A percentile compares a stretch with the other conserved stretches of the same genome.
Evolutionary conservation across 768 basidiomycete genomes (phyloP).

Genomic region (Clathrus columnatus): DNA sequence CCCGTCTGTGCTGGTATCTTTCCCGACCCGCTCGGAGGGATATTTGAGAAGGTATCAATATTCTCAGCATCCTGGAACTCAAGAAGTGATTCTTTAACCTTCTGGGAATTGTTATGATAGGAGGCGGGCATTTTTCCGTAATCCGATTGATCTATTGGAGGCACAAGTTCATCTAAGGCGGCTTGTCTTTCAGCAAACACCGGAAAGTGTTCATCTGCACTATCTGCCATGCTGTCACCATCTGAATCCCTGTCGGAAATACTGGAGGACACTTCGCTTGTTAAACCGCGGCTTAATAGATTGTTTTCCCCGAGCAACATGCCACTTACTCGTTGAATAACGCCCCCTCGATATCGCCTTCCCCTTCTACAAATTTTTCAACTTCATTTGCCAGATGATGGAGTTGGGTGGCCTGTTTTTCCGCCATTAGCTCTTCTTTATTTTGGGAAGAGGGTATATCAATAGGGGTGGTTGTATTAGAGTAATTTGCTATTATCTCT

Average conservation of each 20-base stretch:
- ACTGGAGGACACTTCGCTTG: slow-evolving; percentile 54
- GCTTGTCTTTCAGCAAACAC: slow-evolving; percentile 40
- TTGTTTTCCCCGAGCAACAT: background rate
- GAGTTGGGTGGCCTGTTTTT: slow-evolving; percentile 52
- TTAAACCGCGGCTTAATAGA: background rate
- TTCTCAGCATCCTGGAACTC: slow-evolving; percentile 33
- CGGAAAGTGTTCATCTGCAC: slow-evolving; percentile 19
- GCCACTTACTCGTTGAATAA: slow-evolving; percentile 76
- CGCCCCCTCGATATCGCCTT: slow-evolving; percentile 86
- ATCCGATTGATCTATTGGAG: slow-evolving; percentile 67
- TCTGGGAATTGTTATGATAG: slow-evolving; percentile 63
- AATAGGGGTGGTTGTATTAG: slow-evolving; percentile 32
- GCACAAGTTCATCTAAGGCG: slow-evolving; percentile 75
- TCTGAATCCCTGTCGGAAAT: slow-evolving; percentile 32
- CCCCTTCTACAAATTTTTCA: slow-evolving; percentile 80
- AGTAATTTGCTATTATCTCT: slow-evolving; percentile 23
- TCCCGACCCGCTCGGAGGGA: background rate
- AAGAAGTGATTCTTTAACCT: slow-evolving; percentile 39
- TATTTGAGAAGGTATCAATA: background rate
- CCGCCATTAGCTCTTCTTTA: slow-evolving; percentile 31
- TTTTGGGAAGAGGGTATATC: slow-evolving; percentile 34
- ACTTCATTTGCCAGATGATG: slow-evolving; percentile 78
- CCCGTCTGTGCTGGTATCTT: slow-evolving; percentile 21
- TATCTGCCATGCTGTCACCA: slow-evolving; percentile 18
- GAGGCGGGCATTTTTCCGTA: slow-evolving; percentile 83